phyloP scores from a whole-genome alignment of 1,284 basidiomycete species.

The Ceratobasidium sp. region DNA sequence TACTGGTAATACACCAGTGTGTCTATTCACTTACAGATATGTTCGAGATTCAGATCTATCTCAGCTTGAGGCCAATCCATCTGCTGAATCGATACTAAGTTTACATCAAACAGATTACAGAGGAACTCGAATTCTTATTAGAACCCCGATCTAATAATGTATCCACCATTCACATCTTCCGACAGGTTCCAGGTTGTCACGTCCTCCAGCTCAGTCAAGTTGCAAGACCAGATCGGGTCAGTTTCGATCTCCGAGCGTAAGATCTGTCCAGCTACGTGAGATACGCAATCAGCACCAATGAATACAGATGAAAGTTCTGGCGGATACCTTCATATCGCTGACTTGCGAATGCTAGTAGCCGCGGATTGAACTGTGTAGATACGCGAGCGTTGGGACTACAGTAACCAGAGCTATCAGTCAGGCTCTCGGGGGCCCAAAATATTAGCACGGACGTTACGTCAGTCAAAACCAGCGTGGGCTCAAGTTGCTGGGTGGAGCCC shows the following conservation, averaged over 20 bases:
- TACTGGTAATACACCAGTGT: too few species aligned
- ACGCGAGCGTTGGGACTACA: conserved; percentile 5
- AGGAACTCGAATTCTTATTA: too few species aligned
- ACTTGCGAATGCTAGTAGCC: conserved; percentile 3
- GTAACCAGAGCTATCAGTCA: not conserved
- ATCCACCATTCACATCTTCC: conserved; percentile 8
- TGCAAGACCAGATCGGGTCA: not conserved
- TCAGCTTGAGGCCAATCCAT: too few species aligned
- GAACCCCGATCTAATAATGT: not conserved
- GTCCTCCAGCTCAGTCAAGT: conserved; percentile 1
- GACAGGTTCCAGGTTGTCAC: not conserved
- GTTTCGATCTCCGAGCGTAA: conserved; percentile 3
- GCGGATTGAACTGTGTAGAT: conserved; percentile 12
- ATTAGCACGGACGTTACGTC: conserved; percentile 17
- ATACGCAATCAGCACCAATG: too few species aligned
- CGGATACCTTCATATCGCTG: not conserved
- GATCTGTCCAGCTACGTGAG: not conserved
- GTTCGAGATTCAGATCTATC: too few species aligned
- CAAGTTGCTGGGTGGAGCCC: not conserved
- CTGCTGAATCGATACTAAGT: too few species aligned
- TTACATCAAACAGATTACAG: too few species aligned
- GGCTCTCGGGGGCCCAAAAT: not conserved
- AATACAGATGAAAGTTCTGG: not conserved
- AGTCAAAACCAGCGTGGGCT: conserved; percentile 13
- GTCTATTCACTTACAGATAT: too few species aligned